phyloP scores from a whole-genome alignment of 2,329 filamentous ascomycete species.

The Fulvia fulva region DNA sequence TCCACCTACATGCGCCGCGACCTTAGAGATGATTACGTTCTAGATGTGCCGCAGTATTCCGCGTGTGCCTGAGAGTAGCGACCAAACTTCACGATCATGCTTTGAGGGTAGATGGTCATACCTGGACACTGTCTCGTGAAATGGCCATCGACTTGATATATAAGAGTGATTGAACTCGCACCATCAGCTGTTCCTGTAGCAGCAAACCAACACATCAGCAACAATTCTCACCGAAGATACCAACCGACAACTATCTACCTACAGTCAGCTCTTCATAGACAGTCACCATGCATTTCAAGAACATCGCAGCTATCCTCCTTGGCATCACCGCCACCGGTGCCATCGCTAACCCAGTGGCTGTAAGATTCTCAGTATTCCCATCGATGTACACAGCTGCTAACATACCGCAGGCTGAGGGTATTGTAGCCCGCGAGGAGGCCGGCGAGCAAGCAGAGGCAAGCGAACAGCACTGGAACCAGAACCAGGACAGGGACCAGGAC shows the following conservation, averaged over 20 bases:
- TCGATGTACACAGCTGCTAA: no score
- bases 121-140: no score
- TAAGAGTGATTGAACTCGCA: neutral
- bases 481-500: neutral
- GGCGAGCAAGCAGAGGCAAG: neutral
- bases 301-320: constrained; percentile 2
- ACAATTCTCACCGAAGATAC: neutral
- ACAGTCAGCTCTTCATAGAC: neutral
- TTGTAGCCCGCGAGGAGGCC: neutral
- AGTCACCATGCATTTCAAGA: constrained; percentile 4
- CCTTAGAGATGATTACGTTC: no score
- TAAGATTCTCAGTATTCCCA: neutral
- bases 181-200: neutral
- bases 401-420: neutral
- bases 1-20: no score
- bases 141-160: neutral
- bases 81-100: no score
- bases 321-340: constrained; percentile 3
- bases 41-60: no score
- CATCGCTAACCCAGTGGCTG: neutral
- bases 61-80: no score
- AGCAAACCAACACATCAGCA: neutral
- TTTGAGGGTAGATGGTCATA: no score
- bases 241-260: neutral
- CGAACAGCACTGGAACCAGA: neutral